A percentile compares a stretch with the other conserved stretches of the same genome.
These are phyloP conservation scores for Leucogyrophana mollusca DNA, from an alignment of 768 basidiomycete species.

Conservation along the genomic window DNA sequence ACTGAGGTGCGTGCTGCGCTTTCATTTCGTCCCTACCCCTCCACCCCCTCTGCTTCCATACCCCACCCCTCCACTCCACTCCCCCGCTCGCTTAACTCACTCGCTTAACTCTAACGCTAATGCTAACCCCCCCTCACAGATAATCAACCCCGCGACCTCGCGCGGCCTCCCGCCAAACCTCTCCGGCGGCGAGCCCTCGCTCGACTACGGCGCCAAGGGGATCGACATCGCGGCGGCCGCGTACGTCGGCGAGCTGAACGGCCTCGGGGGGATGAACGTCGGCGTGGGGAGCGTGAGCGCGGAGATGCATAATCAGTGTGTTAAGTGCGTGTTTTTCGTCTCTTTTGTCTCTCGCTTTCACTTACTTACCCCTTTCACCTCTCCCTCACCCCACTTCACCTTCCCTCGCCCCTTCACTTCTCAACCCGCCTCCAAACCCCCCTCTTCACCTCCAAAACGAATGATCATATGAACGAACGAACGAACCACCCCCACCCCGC, in stretches of 20 bases:
- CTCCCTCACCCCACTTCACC: constrained; percentile 10
- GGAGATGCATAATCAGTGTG: constrained; percentile 91
- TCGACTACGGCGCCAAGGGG: constrained; percentile 84
- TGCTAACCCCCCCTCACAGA: constrained; percentile 52
- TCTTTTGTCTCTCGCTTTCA: neutral
- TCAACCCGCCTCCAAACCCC: too few species aligned
- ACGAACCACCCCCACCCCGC: too few species aligned
- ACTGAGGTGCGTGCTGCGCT: constrained; percentile 33
- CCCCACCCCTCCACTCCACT: too few species aligned
- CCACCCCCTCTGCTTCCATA: too few species aligned
- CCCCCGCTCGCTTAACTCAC: too few species aligned
- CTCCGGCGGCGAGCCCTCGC: constrained; percentile 75
- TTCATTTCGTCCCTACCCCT: too few species aligned
- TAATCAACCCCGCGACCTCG: constrained; percentile 60
- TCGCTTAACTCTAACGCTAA: too few species aligned
- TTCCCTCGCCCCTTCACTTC: too few species aligned
- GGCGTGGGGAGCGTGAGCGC: constrained; percentile 84
- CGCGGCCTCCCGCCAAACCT: constrained; percentile 80
- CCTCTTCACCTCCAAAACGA: too few species aligned
- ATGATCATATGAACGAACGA: too few species aligned
- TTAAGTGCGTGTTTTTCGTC: constrained; percentile 60
- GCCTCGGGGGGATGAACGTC: constrained; percentile 71
- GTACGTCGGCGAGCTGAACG: constrained; percentile 80
- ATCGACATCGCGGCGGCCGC: constrained; percentile 83
- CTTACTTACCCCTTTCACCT: neutral